Base-by-base conservation (phyloP, 2,329 filamentous ascomycete species). In the Colletotrichum ledebouriae region DNA sequence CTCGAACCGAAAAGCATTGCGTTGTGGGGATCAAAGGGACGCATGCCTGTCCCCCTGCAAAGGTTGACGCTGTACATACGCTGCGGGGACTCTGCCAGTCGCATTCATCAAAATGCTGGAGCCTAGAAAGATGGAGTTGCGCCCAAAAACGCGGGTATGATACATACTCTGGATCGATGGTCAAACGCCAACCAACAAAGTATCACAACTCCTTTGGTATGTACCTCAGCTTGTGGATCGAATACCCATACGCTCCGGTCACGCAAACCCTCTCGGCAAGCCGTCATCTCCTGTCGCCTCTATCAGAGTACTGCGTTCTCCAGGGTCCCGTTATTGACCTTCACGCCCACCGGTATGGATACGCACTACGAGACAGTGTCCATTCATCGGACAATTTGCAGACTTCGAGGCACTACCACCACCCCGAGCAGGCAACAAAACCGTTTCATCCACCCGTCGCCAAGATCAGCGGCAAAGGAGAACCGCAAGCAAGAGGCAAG, bases 121-220 rank as follows among this genome's bases (percentile, higher is more conserved):
- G 65, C 65, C 65, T 68, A 22, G 61, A 68, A 63, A 65, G 55
- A 68, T 64, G 60, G 60, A 49, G 53, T 64, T 59, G 53, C 55
- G 53, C 25, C 65, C 62, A 47, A 64, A 37, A 11, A 53, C 39
- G 60, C 60, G 65, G 53, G 64, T 64, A 59, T 37, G 46, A 33
- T 42, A 39, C 44, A 41, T 42, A 59, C 29, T 33, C 15, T 60
- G 44, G 29, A 13, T 59, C 25, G 22, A 15, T 25, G 29, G 7
- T 29, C 52, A 12, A 52, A 41, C 25, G 47, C n/a, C 47, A 41
- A 50, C 65, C 65, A 64, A 37, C 64, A 22, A 47, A 41, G 33
- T 39, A 29, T 33, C 29, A 47, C 22, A 41, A 33, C 41, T 29
- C 41, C 47, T 46, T 13, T 3, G 34, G 34, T 39, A 39, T 53